phyloP scores from a whole-genome alignment of 192 early-diverging fungal genomes.

The Funneliformis mosseae region DNA sequence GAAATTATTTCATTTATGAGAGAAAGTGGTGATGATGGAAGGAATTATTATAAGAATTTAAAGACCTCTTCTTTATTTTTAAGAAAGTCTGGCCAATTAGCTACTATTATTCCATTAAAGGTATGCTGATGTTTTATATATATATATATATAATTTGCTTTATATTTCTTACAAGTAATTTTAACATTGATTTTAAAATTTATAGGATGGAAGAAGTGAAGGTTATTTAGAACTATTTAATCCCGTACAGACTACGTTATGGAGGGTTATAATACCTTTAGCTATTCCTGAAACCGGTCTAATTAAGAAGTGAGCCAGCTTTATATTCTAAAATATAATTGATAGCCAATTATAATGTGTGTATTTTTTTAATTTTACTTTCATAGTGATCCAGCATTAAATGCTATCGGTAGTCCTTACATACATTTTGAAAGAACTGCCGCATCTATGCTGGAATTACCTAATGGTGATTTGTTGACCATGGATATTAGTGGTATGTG shows the following conservation, averaged over 20 bases:
- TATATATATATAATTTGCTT: background rate
- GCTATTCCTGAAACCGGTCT: conserved; percentile 40
- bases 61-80: conserved; percentile 50
- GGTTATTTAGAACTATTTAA: conserved; percentile 59
- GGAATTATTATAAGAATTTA: conserved; percentile 50
- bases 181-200: background rate
- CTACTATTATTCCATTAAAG: conserved; percentile 51
- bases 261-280: conserved; percentile 56
- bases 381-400: conserved; percentile 34
- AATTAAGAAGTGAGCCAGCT: background rate
- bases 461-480: conserved; percentile 55
- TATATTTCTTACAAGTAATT: background rate
- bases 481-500: conserved; percentile 58
- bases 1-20: conserved; percentile 52
- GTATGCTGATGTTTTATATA: conserved; percentile 33
- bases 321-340: background rate
- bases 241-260: conserved; percentile 48
- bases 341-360: background rate
- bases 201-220: conserved; percentile 57
- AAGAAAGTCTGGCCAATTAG: conserved; percentile 52
- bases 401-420: conserved; percentile 39
- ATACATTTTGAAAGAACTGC: conserved; percentile 48
- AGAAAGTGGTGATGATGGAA: conserved; percentile 41
- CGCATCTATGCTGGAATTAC: conserved; percentile 57
- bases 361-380: background rate